Conservation (phyloP, 768 basidiomycete genomes). For the Tylopilus vinaceipallidus region DNA sequence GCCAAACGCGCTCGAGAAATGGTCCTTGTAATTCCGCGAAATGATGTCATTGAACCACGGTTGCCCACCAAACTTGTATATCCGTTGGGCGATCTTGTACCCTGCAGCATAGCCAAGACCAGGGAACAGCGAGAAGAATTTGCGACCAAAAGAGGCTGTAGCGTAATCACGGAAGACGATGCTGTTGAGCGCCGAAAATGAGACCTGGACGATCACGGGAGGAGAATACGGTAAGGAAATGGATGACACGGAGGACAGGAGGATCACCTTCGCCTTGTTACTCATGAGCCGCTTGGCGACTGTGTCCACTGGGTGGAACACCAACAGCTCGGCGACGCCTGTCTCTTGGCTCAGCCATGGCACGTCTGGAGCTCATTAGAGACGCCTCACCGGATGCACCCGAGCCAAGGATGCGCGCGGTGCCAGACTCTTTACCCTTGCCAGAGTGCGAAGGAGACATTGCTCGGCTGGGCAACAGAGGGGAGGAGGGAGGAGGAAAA, state of each 20-base stretch:
- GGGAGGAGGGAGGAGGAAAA: background rate
- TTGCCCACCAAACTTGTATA: slow-evolving; percentile 99
- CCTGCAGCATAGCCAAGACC: slow-evolving; percentile 98
- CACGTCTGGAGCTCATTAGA: background rate
- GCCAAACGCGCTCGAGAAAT: slow-evolving; percentile 83
- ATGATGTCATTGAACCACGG: slow-evolving; percentile 97
- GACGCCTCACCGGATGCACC: slow-evolving; percentile 73
- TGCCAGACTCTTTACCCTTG: slow-evolving; percentile 76
- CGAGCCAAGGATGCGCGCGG: slow-evolving; percentile 87
- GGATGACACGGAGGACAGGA: background rate
- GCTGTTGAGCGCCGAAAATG: slow-evolving; percentile 56
- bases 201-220: slow-evolving; percentile 44
- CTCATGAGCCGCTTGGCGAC: slow-evolving; percentile 99
- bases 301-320: slow-evolving; percentile 97
- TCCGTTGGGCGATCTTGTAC: slow-evolving; percentile 91
- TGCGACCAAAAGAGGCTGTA: slow-evolving; percentile 57
- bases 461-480: background rate
- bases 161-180: slow-evolving; percentile 91
- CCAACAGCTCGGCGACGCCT: slow-evolving; percentile 93
- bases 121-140: slow-evolving; percentile 92
- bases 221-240: background rate
- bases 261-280: slow-evolving; percentile 78
- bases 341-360: background rate
- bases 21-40: slow-evolving; percentile 72
- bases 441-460: slow-evolving; percentile 50